phyloP scores from a whole-genome alignment of 2,329 filamentous ascomycete species.

The Phaeomoniella chlamydospora region DNA sequence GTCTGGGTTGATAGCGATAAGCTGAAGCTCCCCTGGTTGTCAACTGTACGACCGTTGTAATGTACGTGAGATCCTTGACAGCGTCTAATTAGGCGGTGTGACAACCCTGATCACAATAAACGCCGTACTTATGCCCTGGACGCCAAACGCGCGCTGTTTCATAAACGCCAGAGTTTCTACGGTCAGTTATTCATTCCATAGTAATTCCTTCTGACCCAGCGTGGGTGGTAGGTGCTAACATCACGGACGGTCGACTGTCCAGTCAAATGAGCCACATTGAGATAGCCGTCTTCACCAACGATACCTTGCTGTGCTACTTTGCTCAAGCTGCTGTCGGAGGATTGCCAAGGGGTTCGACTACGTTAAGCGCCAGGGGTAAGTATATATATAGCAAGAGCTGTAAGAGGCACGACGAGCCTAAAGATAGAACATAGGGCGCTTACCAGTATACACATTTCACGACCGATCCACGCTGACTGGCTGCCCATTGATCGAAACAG shows the following conservation, averaged over 20 bases:
- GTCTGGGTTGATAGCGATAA: too few species aligned
- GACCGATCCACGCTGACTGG: slow-evolving; percentile 15
- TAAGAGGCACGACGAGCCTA: too few species aligned
- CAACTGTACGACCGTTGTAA: too few species aligned
- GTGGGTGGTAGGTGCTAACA: slow-evolving; percentile 25
- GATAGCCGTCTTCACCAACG: slow-evolving; percentile 23
- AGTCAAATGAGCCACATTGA: slow-evolving; percentile 28
- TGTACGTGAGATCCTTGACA: too few species aligned
- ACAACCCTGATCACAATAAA: neutral
- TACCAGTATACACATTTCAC: slow-evolving; percentile 32
- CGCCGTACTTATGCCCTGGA: neutral
- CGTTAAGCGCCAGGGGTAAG: neutral
- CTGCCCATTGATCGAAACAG: slow-evolving; percentile 42
- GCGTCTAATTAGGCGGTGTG: too few species aligned
- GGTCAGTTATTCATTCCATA: slow-evolving; percentile 6
- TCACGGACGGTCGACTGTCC: slow-evolving; percentile 22
- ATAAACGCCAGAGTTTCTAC: slow-evolving; percentile 3
- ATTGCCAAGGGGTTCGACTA: slow-evolving; percentile 27
- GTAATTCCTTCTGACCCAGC: slow-evolving; percentile 15
- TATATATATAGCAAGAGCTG: too few species aligned
- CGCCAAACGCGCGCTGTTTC: neutral
- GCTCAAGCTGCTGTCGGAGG: slow-evolving; percentile 15
- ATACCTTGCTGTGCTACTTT: slow-evolving; percentile 15
- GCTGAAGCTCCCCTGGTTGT: too few species aligned
- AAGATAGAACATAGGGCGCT: too few species aligned